phyloP scores from a whole-genome alignment of 2,329 filamentous ascomycete genomes.

The Purpureocillium lavendulum region DNA sequence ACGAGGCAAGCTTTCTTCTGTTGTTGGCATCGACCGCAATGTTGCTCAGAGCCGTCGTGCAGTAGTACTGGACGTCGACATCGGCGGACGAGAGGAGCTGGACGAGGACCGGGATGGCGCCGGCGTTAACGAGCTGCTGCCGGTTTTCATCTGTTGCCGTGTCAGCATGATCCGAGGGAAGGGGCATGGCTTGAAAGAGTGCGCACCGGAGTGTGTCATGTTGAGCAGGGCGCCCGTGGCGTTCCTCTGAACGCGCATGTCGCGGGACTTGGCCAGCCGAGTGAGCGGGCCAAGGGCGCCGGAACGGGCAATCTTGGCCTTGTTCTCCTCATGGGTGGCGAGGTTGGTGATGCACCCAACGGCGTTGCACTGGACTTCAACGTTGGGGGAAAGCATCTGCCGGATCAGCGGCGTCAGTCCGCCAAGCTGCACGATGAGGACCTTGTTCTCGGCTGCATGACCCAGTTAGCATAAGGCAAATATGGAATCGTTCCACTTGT shows the following conservation, averaged over 20 bases:
- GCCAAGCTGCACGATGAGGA: conserved; percentile 86
- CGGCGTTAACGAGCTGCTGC: conserved; percentile 92
- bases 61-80: conserved; percentile 98
- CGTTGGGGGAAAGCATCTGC: conserved; percentile 96
- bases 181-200: neutral
- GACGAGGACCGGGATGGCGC: conserved; percentile 95
- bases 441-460: conserved; percentile 86
- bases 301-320: conserved; percentile 94
- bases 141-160: conserved; percentile 77
- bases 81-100: conserved; percentile 88
- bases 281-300: conserved; percentile 88
- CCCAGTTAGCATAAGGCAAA: neutral
- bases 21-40: conserved; percentile 93
- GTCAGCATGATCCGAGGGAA: neutral
- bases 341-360: conserved; percentile 98
- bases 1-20: conserved; percentile 81
- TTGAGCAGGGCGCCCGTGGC: conserved; percentile 93
- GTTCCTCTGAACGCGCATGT: conserved; percentile 97
- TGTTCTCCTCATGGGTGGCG: conserved; percentile 97
- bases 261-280: conserved; percentile 87
- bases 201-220: conserved; percentile 95
- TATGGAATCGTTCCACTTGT: neutral
- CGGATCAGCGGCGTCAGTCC: conserved; percentile 87
- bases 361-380: conserved; percentile 98
- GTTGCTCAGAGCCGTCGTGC: conserved; percentile 95